phyloP scores from a whole-genome alignment of 345 rosid species.

The Dipteronia sinensis region DNA sequence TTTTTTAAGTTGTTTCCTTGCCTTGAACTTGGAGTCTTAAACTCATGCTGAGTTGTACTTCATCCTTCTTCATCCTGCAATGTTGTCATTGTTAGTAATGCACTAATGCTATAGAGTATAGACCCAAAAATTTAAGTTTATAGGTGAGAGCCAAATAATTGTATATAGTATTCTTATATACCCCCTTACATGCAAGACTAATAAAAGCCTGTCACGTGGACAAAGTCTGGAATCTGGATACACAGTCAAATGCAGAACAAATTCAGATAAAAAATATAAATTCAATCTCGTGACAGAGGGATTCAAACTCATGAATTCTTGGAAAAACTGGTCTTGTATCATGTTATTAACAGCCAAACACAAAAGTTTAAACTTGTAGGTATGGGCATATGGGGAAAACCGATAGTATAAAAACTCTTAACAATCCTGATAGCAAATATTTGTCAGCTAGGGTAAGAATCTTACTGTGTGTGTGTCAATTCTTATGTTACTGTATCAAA shows the following conservation, averaged over 20 bases:
- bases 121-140: not conserved
- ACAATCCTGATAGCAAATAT: not conserved
- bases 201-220: not conserved
- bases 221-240: not conserved
- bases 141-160: too few relatives aligned
- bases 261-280: not conserved
- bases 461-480: not conserved
- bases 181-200: not conserved
- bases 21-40: conserved; percentile 1
- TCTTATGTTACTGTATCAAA: not conserved
- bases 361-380: too few relatives aligned
- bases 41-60: not conserved
- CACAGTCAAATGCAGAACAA: not conserved
- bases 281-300: not conserved
- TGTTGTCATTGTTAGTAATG: not conserved
- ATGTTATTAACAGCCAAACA: too few relatives aligned
- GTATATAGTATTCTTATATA: not conserved
- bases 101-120: too few relatives aligned
- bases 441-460: not conserved
- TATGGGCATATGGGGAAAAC: too few relatives aligned
- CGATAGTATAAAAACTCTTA: too few relatives aligned
- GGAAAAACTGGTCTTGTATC: too few relatives aligned
- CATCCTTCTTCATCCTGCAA: not conserved
- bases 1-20: not conserved
- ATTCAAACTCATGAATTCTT: not conserved